Percentiles rank a stretch among this genome's conserved stretches.
phyloP scores from a whole-genome alignment of 805 yeast species.

The Candida anglica region DNA sequence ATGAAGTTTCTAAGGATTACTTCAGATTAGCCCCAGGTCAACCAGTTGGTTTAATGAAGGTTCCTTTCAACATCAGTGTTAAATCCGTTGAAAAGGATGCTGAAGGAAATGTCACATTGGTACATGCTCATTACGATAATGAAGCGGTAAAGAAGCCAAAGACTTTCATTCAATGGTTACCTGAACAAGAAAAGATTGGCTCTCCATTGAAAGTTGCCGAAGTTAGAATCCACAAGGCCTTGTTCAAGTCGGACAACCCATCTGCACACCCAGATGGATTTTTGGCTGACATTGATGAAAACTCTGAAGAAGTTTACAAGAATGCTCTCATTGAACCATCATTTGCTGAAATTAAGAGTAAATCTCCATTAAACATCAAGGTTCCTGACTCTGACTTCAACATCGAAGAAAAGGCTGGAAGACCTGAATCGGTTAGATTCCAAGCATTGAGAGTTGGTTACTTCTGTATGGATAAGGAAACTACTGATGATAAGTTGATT shows the following conservation, averaged over 20 bases:
- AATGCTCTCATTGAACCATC: slow-evolving; percentile 75
- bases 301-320: slow-evolving; percentile 65
- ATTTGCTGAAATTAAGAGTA: slow-evolving; percentile 59
- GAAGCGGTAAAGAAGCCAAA: slow-evolving; percentile 74
- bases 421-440: slow-evolving; percentile 86
- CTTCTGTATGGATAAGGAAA: slow-evolving; percentile 84
- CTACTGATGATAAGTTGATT: slow-evolving; percentile 56
- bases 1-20: slow-evolving; percentile 61
- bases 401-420: slow-evolving; percentile 61
- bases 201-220: slow-evolving; percentile 68
- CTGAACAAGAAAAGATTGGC: slow-evolving; percentile 54
- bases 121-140: slow-evolving; percentile 78
- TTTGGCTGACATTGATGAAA: slow-evolving; percentile 75
- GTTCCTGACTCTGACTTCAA: slow-evolving; percentile 60
- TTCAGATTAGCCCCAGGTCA: slow-evolving; percentile 93
- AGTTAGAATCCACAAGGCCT: slow-evolving; percentile 81
- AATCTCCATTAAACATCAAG: slow-evolving; percentile 72
- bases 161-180: slow-evolving; percentile 97
- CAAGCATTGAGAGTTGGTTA: slow-evolving; percentile 97
- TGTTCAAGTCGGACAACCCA: slow-evolving; percentile 91
- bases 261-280: slow-evolving; percentile 83
- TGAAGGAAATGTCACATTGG: slow-evolving; percentile 60
- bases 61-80: slow-evolving; percentile 78
- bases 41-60: slow-evolving; percentile 90
- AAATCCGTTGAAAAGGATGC: slow-evolving; percentile 61